These are phyloP conservation scores for Amphirosellinia nigrospora DNA, from an alignment of 495 filamentous ascomycete genomes.

Conservation along the genomic window DNA sequence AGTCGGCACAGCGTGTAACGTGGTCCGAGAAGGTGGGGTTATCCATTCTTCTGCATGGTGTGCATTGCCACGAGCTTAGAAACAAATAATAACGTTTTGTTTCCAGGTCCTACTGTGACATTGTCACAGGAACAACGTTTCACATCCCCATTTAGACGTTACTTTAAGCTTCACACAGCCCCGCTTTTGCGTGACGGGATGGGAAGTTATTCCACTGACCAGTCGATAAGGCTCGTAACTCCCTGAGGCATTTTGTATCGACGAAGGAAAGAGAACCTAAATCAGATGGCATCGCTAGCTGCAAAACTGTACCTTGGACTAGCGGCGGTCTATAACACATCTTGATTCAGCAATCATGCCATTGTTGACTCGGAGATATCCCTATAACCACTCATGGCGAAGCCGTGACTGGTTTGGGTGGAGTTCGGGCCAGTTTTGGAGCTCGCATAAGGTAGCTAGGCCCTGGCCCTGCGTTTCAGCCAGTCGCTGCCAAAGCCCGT, in stretches of 20 bases:
- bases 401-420: conserved; percentile 9
- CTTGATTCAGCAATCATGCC: conserved; percentile 3
- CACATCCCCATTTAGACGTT: not conserved
- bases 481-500: conserved; percentile 18
- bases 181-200: conserved; percentile 14
- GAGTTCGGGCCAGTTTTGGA: conserved; percentile 8
- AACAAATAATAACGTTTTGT: not conserved
- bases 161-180: conserved; percentile 5
- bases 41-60: not conserved
- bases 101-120: not conserved
- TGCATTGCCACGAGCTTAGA: not conserved
- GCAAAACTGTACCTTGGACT: conserved; percentile 2
- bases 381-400: not conserved
- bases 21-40: not conserved
- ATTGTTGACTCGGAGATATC: not conserved
- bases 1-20: not conserved
- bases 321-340: conserved; percentile 6
- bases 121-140: not conserved
- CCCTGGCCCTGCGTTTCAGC: conserved; percentile 24
- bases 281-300: not conserved
- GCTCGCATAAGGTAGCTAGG: conserved; percentile 11
- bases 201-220: not conserved
- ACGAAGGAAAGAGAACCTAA: not conserved
- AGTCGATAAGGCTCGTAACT: not conserved
- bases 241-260: not conserved